Evolutionary conservation across 345 rosid genomes (phyloP).

Genomic region (Eucalyptus caleyi): DNA sequence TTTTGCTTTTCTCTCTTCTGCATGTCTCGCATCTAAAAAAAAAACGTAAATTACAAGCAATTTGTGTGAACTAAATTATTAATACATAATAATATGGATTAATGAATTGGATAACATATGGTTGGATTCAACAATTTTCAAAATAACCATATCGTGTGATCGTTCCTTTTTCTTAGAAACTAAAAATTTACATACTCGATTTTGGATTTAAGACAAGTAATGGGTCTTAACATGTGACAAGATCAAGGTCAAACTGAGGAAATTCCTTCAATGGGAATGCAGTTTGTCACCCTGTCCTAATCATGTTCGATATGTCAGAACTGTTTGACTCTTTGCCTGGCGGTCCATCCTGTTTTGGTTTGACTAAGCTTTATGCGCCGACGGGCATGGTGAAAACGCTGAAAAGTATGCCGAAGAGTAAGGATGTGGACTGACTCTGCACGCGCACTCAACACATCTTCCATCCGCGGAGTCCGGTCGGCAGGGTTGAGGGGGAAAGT

Average conservation of each 20-base stretch:
- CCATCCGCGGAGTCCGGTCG: neutral
- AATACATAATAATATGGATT: neutral
- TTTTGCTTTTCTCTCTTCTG: neutral
- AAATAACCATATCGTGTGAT: neutral
- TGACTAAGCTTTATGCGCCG: neutral
- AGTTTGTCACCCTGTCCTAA: neutral
- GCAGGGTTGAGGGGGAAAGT: neutral
- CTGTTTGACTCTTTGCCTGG: neutral
- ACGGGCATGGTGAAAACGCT: neutral
- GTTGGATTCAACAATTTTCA: neutral
- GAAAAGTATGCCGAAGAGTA: neutral
- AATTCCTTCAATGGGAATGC: neutral
- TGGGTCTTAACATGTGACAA: neutral
- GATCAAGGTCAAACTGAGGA: neutral
- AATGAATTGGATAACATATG: neutral
- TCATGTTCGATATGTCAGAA: neutral
- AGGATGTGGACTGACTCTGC: neutral
- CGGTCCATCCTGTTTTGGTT: neutral
- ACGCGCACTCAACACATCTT: neutral
- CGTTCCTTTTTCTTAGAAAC: neutral
- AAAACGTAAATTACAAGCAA: neutral
- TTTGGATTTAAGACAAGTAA: neutral
- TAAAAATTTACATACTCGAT: neutral
- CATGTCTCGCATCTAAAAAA: neutral
- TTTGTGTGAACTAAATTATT: accelerated